A percentile compares a stretch with the other conserved stretches of the same genome.
phyloP scores from a whole-genome alignment of 148 eudicot species.

The Rhododendron mucronatum region DNA sequence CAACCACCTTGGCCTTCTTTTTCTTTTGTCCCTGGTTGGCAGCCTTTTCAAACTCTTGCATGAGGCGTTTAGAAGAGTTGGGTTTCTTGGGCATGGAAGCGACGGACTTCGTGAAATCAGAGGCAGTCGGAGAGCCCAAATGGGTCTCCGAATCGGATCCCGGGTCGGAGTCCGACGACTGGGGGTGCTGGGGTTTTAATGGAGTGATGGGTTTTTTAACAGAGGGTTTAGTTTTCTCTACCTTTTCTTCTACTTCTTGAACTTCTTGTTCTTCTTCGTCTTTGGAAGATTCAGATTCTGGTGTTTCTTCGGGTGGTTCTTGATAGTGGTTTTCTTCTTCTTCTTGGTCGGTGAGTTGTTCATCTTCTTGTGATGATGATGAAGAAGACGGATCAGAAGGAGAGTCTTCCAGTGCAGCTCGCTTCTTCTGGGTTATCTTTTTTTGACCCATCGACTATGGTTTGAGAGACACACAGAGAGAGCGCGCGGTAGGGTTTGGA shows the following conservation, averaged over 20 bases:
- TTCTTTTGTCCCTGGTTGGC: neutral
- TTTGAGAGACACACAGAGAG: neutral
- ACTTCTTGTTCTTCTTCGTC: neutral
- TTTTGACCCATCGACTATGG: slow-evolving; percentile 22
- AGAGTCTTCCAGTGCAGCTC: slow-evolving; percentile 19
- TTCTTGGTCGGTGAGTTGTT: neutral
- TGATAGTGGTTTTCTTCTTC: neutral
- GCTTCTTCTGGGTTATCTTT: slow-evolving; percentile 37
- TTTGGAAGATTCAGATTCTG: neutral
- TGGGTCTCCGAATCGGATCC: neutral
- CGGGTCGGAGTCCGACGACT: neutral
- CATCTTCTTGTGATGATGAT: neutral
- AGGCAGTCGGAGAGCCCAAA: neutral
- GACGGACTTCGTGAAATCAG: no score
- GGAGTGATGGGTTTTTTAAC: neutral
- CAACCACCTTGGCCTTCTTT: neutral
- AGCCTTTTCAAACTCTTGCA: neutral
- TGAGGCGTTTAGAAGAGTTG: neutral
- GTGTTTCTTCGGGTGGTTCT: neutral
- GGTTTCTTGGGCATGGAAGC: neutral
- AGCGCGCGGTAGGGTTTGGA: neutral
- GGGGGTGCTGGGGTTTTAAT: neutral
- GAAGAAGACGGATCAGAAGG: slow-evolving; percentile 22
- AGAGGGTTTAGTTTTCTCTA: no score
- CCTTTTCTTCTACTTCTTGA: no score